Base-by-base conservation (phyloP, 2,329 filamentous ascomycete species). In the Hymenoscyphus scutula region DNA sequence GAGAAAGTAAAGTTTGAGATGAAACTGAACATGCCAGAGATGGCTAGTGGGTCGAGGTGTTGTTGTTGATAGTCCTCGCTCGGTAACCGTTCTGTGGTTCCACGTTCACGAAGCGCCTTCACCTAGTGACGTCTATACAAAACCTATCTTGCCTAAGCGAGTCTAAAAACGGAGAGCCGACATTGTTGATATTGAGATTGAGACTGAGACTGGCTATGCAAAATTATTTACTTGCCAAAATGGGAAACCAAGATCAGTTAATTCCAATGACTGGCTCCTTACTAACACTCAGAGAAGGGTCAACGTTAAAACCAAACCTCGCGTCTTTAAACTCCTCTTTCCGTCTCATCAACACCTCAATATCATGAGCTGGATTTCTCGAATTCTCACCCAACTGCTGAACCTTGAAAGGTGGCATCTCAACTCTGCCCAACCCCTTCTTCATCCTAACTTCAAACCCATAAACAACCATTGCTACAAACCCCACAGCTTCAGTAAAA, bases 401-500 rank as follows among this genome's bases (percentile, higher is more conserved):
- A 27, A 57, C 54, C 53, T 51, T 62, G 23, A 56, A 56, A 38
- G 58, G 45, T 15, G 60, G 66, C 41, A 68, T 62, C 13, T 56
- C 34, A n/a, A 68, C 67, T 65, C 65, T 70, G 1, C 65, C 67
- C 10, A 61, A 45, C 45, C 67, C 64, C 53, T 65, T 63, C 51
- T 53, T 62, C 13, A 73, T 60, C 2, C 34, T 38, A 13, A 71
- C 63, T 5, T 68, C 60, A 45, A 76, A 76, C 25, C 71, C 72
- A 41, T 74, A 54, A 2, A 77, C 63, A 13, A 76, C 62, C 15
- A 73, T 62, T 5, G 73, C 72, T 10, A 76, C 72, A 27, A 77
- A 68, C 13, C 71, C 71, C 17, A 77, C 62, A n/a, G 77, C 76
- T 68, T 78, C 75, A 38, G 74, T 74, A 67, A 71, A 76, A 2